phyloP scores from a whole-genome alignment of 371 early-diverging fungal genomes.

The Rhizopus stolonifer region DNA sequence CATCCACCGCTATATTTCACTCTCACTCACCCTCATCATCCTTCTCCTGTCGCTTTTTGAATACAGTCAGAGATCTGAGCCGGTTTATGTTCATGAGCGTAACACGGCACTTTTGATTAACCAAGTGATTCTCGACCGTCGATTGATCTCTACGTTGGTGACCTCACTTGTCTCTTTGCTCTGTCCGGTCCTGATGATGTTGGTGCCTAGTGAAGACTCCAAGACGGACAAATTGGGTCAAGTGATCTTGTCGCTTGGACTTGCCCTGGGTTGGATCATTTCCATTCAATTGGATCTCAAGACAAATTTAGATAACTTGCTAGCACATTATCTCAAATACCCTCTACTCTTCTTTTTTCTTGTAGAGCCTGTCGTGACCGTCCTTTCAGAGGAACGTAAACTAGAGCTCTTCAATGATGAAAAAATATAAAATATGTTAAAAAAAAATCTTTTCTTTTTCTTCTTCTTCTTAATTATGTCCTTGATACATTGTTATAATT shows the following conservation, averaged over 20 bases:
- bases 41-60: neutral
- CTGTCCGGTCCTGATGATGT: conserved; percentile 36
- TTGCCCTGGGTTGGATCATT: conserved; percentile 36
- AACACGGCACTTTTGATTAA: neutral
- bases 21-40: neutral
- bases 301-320: conserved; percentile 19
- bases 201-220: neutral
- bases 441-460: neutral
- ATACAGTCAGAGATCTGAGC: neutral
- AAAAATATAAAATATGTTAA: conserved; percentile 3
- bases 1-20: neutral
- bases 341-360: conserved; percentile 24
- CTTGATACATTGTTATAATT: neutral
- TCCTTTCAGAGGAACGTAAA: too few relatives aligned
- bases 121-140: conserved; percentile 40
- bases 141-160: conserved; percentile 45
- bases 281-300: conserved; percentile 32
- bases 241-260: conserved; percentile 27
- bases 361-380: conserved; percentile 12
- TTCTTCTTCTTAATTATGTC: neutral
- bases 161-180: conserved; percentile 46
- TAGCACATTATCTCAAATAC: conserved; percentile 21
- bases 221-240: conserved; percentile 30
- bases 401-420: conserved; percentile 6
- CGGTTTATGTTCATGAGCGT: neutral